Evolutionary conservation across 106 monocot species (phyloP), one percentile per base, ranked within the genome.

Genomic region (Allium fistulosum): DNA sequence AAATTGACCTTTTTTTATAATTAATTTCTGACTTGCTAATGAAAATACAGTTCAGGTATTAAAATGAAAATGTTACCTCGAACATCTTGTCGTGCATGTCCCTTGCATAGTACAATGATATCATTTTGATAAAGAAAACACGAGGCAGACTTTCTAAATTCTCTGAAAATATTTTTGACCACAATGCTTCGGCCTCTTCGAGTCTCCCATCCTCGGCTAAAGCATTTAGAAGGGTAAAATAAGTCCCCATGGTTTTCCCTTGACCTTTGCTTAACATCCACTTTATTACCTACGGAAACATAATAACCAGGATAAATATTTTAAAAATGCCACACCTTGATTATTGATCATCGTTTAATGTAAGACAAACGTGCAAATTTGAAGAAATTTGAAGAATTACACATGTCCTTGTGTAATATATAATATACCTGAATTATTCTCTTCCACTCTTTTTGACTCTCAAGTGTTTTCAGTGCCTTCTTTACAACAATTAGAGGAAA

Each of bases 241-340:
- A 92, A 12, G 74, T 97, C 14, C 97, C 97, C 92, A 97, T 89
- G 28, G 97, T 92, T 68, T 85, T 92, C 63, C 97, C 97, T 73
- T 97, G 97, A 69, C 97, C 97, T 87, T 97, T 97, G 81, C 84
- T 92, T 65, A 96, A 67, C 95, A 96, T 91, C 97, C 97, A 97
- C 62, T 97, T 97, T 11, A 77, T 82, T 50, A 97, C 82, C 97
- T 97, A 59, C 51, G 61, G 61, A 14, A 58, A 58, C 59, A 75
- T 48, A 22, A 48, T 72, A 10, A 17, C 13, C 26, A 56, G 61
- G 22, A 37, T 37, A 37, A 37, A 37, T 2, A 37, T 37, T 37
- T 37, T 1, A 37, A 37, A 37, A 37, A 37, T 1, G 37, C 1
- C 5, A 37, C 1, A 37, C 22, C 22, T 22, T 22, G 22, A 22